These are phyloP conservation scores for Ceratocystis harringtonii DNA, from an alignment of 2,329 filamentous ascomycete genomes.

Conservation along the genomic window DNA sequence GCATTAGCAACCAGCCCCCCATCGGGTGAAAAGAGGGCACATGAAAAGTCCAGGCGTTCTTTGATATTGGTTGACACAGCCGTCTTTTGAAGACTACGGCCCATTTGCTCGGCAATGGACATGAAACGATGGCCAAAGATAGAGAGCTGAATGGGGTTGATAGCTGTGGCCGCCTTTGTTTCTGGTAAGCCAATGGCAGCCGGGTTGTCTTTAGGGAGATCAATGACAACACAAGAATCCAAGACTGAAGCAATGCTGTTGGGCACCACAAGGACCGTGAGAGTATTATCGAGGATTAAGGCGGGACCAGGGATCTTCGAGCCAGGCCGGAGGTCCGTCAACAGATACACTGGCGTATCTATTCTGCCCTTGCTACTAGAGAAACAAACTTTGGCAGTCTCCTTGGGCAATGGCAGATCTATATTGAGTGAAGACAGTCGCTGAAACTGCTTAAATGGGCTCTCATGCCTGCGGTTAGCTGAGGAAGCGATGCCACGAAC, in stretches of 20 bases:
- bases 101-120: constrained; percentile 78
- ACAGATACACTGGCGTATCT: constrained; percentile 69
- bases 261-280: constrained; percentile 83
- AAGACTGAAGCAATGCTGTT: constrained; percentile 61
- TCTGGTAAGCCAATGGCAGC: background rate
- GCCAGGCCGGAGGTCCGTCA: constrained; percentile 58
- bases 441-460: constrained; percentile 69
- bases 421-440: constrained; percentile 23
- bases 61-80: constrained; percentile 72
- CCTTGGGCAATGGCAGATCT: constrained; percentile 41
- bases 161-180: constrained; percentile 3
- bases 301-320: constrained; percentile 65
- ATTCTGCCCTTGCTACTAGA: constrained; percentile 42
- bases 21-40: constrained; percentile 60
- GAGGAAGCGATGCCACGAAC: constrained; percentile 60
- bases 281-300: constrained; percentile 73
- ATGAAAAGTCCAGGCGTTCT: constrained; percentile 69
- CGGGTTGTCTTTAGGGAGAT: constrained; percentile 25
- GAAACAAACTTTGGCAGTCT: constrained; percentile 62
- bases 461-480: constrained; percentile 43
- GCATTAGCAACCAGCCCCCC: constrained; percentile 66
- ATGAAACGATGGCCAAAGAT: constrained; percentile 76
- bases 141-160: constrained; percentile 60
- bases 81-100: constrained; percentile 63
- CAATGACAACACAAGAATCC: constrained; percentile 78